Evolutionary conservation across 202 grass and related monocot species (phyloP).

Genomic region (Bolboschoenoplectus hybrid): DNA sequence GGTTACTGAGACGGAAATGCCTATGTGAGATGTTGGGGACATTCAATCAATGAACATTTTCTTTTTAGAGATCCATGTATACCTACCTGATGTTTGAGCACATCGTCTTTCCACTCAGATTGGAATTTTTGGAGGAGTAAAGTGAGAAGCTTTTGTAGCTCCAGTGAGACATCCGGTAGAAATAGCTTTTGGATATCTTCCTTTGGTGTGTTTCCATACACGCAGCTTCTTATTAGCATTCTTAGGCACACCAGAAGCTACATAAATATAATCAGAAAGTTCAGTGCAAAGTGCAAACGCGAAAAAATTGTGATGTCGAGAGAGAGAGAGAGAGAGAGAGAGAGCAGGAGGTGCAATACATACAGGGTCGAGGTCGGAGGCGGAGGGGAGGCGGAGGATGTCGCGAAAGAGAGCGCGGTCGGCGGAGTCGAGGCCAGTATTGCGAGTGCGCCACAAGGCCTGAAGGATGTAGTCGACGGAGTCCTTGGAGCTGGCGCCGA

Average conservation of each 20-base stretch:
- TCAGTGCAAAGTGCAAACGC: neutral
- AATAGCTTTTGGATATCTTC: slow-evolving; percentile 77
- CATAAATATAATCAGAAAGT: slow-evolving; percentile 20
- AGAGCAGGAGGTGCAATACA: neutral
- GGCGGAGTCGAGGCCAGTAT: slow-evolving; percentile 86
- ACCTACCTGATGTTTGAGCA: slow-evolving; percentile 62
- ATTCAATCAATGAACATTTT: slow-evolving; percentile 10
- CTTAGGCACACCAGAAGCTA: slow-evolving; percentile 83
- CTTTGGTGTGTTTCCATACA: slow-evolving; percentile 55
- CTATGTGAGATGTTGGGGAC: neutral
- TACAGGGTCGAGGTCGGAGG: slow-evolving; percentile 79
- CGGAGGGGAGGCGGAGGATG: slow-evolving; percentile 63
- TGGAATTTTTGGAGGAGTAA: slow-evolving; percentile 95
- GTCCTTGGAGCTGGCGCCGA: slow-evolving; percentile 78
- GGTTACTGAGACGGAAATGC: slow-evolving; percentile 1
- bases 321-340: too few relatives aligned
- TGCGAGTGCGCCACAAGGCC: slow-evolving; percentile 90
- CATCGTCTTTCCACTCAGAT: slow-evolving; percentile 69
- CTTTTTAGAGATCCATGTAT: neutral
- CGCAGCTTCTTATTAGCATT: slow-evolving; percentile 69
- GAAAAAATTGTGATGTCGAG: neutral
- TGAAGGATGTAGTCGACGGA: slow-evolving; percentile 87
- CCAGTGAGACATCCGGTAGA: slow-evolving; percentile 59
- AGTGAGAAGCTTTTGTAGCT: slow-evolving; percentile 75
- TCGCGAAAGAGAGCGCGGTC: slow-evolving; percentile 76